Evolutionary conservation across 371 early-diverging fungal species (phyloP).

Genomic region (Apophysomyces ossiformis): DNA sequence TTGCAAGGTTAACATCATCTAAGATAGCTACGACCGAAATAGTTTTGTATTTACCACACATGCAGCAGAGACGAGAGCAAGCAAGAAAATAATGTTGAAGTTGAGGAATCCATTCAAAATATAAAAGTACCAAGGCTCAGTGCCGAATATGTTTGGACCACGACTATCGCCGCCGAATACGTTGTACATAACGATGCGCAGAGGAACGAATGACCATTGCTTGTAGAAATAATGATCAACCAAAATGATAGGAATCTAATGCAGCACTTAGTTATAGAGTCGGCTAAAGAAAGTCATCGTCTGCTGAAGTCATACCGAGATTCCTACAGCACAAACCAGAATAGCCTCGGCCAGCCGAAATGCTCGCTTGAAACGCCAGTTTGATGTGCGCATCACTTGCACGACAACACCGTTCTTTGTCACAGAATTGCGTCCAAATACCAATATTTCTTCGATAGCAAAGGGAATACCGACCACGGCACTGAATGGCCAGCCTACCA

Average conservation of each 20-base stretch:
- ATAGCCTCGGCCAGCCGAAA: slow-evolving; percentile 44
- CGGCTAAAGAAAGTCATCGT: not conserved
- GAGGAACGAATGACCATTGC: slow-evolving; percentile 70
- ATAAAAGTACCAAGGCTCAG: slow-evolving; percentile 94
- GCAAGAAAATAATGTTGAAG: slow-evolving; percentile 79
- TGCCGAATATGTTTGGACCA: slow-evolving; percentile 90
- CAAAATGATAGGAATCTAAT: slow-evolving; percentile 60
- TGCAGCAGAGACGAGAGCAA: slow-evolving; percentile 70
- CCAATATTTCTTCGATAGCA: slow-evolving; percentile 72
- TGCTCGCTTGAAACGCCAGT: slow-evolving; percentile 52
- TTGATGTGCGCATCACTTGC: slow-evolving; percentile 28
- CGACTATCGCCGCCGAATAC: slow-evolving; percentile 74
- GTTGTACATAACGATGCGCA: slow-evolving; percentile 92
- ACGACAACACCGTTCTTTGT: slow-evolving; percentile 33
- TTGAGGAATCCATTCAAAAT: slow-evolving; percentile 87
- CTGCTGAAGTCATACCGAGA: slow-evolving; percentile 19
- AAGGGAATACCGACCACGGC: slow-evolving; percentile 80
- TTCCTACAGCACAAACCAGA: slow-evolving; percentile 25
- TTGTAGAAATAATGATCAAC: slow-evolving; percentile 84
- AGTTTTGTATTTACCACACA: slow-evolving; percentile 53
- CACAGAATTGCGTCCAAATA: slow-evolving; percentile 51
- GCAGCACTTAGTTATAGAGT: not conserved
- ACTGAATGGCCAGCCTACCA: slow-evolving; percentile 92
- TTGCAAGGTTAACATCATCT: not conserved
- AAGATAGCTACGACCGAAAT: not conserved